Evolutionary conservation across 2,329 filamentous ascomycete species (phyloP).

Genomic region (Pestalotiopsis sp.): DNA sequence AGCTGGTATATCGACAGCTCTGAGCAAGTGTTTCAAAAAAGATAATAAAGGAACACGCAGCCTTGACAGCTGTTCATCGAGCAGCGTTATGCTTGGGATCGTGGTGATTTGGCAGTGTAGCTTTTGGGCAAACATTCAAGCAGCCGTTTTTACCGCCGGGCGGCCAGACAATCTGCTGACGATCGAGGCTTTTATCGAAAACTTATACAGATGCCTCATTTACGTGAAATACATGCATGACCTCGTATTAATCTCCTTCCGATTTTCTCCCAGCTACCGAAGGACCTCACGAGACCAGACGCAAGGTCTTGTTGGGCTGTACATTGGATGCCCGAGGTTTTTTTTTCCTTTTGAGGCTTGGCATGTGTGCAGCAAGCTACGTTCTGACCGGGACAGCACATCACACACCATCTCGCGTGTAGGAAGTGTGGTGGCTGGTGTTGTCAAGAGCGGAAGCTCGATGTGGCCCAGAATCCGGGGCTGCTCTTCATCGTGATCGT

Average conservation of each 20-base stretch:
- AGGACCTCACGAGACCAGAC: neutral
- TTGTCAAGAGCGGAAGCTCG: neutral
- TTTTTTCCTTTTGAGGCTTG: constrained; percentile 44
- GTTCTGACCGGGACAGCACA: constrained; percentile 50
- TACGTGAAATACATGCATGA: neutral
- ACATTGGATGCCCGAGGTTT: constrained; percentile 44
- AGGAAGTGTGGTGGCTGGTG: constrained; percentile 7
- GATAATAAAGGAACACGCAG: neutral
- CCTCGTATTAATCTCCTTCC: neutral
- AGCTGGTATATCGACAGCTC: constrained; percentile 10
- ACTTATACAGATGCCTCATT: neutral
- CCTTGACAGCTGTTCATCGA: too few relatives aligned
- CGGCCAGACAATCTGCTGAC: neutral
- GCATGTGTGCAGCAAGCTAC: constrained; percentile 17
- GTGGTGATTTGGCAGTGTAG: neutral
- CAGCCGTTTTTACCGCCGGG: neutral
- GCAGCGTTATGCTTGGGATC: too few relatives aligned
- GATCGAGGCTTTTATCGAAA: neutral
- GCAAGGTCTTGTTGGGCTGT: constrained; percentile 41
- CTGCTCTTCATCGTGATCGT: neutral
- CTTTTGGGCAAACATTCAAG: neutral
- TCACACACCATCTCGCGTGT: constrained; percentile 28
- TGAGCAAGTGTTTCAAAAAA: constrained; percentile 23
- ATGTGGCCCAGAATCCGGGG: neutral
- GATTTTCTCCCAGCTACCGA: neutral